phyloP scores from a whole-genome alignment of 805 yeast genomes.

The Cyberlindnera saturnus region DNA sequence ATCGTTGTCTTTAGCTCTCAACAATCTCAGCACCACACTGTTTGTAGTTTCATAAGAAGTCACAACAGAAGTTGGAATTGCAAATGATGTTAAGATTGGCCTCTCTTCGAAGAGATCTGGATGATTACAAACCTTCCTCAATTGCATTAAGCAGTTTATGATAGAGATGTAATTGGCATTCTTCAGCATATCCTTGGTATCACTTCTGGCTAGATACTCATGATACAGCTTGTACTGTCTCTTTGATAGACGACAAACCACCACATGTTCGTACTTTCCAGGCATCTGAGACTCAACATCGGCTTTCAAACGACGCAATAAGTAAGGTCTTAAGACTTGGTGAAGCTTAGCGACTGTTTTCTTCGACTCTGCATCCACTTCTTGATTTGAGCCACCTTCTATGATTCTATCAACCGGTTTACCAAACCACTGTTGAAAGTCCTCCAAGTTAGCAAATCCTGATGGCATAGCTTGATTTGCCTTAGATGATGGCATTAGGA shows the following conservation, averaged over 20 bases:
- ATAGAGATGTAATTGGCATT: slow-evolving; percentile 93
- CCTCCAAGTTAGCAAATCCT: slow-evolving; percentile 93
- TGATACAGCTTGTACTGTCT: slow-evolving; percentile 90
- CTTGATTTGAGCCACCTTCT: slow-evolving; percentile 55
- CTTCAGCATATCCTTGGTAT: slow-evolving; percentile 87
- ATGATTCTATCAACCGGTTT: slow-evolving; percentile 89
- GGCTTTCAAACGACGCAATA: slow-evolving; percentile 83
- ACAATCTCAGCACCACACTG: slow-evolving; percentile 29
- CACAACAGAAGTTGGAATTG: slow-evolving; percentile 60
- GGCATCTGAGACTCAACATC: slow-evolving; percentile 99
- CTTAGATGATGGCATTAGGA: slow-evolving; percentile 88
- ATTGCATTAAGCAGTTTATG: slow-evolving; percentile 95
- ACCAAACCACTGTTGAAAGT: slow-evolving; percentile 99
- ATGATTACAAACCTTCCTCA: slow-evolving; percentile 93
- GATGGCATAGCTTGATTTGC: slow-evolving; percentile 68
- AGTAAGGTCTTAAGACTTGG: slow-evolving; percentile 88
- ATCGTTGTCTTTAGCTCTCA: slow-evolving; percentile 24
- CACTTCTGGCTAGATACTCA: slow-evolving; percentile 95
- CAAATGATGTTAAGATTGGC: slow-evolving; percentile 87
- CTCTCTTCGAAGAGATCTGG: slow-evolving; percentile 95
- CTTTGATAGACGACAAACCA: slow-evolving; percentile 86
- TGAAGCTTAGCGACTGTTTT: slow-evolving; percentile 85
- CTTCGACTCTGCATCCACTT: slow-evolving; percentile 69
- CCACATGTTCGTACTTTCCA: slow-evolving; percentile 90
- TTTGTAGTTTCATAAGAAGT: slow-evolving; percentile 40